Percentiles rank a stretch among this genome's conserved stretches.
Evolutionary conservation across 306 rosid species (phyloP).

Genomic region (Rosa multiflora): DNA sequence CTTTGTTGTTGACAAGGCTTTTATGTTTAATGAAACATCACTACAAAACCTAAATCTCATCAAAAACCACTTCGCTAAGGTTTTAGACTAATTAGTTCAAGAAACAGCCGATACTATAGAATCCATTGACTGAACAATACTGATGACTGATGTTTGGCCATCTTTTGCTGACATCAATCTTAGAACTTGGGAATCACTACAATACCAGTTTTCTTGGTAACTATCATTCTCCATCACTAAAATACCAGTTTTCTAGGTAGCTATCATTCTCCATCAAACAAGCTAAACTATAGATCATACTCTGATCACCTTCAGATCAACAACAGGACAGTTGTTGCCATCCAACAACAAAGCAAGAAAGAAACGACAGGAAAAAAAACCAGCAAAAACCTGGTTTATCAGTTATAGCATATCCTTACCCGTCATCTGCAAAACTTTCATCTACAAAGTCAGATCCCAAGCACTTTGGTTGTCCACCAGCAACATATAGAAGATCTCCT

Average conservation of each 20-base stretch:
- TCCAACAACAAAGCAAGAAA: background rate
- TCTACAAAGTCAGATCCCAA: slow-evolving; percentile 44
- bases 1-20: background rate
- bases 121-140: background rate
- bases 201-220: background rate
- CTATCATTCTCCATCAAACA: background rate
- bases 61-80: background rate
- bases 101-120: background rate
- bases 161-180: background rate
- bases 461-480: slow-evolving; percentile 76
- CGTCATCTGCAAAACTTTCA: slow-evolving; percentile 68
- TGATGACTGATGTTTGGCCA: background rate
- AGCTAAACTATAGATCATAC: background rate
- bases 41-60: background rate
- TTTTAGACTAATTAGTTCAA: background rate
- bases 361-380: background rate
- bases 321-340: background rate
- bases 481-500: slow-evolving; percentile 89
- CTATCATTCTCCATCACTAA: background rate
- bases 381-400: background rate
- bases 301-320: background rate
- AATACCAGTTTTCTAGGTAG: background rate
- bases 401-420: slow-evolving; percentile 42
- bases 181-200: background rate
- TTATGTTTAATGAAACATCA: background rate